phyloP scores from a whole-genome alignment of 2,329 filamentous ascomycete genomes.

The Zymoseptoria passerinii region DNA sequence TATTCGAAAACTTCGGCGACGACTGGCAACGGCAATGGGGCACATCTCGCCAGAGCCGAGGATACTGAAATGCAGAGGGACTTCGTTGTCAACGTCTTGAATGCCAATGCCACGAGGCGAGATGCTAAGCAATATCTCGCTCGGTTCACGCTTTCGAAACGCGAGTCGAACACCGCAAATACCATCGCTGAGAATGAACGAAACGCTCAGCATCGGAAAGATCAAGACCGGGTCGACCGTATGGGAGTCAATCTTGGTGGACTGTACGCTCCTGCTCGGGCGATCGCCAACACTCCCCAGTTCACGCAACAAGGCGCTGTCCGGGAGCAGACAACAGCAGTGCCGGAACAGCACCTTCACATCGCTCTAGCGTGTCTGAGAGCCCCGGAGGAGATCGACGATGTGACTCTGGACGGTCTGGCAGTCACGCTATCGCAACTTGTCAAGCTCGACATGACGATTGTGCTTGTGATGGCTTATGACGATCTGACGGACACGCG shows the following conservation, averaged over 20 bases:
- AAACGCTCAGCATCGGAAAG: conserved; percentile 16
- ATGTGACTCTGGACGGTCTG: conserved; percentile 63
- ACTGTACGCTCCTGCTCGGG: conserved; percentile 50
- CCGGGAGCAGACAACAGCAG: conserved; percentile 25
- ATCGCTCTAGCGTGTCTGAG: conserved; percentile 81
- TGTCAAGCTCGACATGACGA: conserved; percentile 68
- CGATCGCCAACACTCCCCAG: conserved; percentile 51
- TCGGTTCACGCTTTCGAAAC: conserved; percentile 55
- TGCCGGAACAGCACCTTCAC: conserved; percentile 48
- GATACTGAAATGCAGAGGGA: conserved; percentile 41
- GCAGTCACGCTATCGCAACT: conserved; percentile 79
- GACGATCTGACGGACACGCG: conserved; percentile 26
- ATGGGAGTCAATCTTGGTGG: conserved; percentile 53
- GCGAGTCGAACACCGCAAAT: conserved; percentile 28
- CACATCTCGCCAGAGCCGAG: conserved; percentile 6
- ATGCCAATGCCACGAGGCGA: conserved; percentile 81
- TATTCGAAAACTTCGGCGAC: conserved; percentile 6
- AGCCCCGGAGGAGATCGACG: conserved; percentile 60
- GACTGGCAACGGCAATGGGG: conserved; percentile 17
- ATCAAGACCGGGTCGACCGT: conserved; percentile 27
- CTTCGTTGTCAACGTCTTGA: conserved; percentile 76
- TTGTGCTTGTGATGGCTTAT: conserved; percentile 76
- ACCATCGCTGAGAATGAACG: conserved; percentile 13
- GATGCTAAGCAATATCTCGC: conserved; percentile 89
- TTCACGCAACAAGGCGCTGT: conserved; percentile 48